Base-by-base conservation (phyloP, 371 early-diverging fungal genomes). In the Basidiobolus heterosporus region DNA sequence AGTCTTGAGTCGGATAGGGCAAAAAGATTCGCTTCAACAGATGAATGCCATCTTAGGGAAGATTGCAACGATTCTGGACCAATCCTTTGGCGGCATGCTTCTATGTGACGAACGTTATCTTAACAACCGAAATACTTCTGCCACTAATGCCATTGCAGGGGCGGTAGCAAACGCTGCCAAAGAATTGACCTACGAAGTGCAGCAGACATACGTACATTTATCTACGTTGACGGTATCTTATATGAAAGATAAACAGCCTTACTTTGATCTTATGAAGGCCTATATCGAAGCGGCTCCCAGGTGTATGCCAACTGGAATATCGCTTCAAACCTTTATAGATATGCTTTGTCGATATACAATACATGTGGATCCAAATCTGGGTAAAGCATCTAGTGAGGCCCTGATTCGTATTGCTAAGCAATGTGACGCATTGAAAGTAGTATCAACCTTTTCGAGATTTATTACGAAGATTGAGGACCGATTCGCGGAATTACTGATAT, bases 321-420 rank as follows among this genome's bases (percentile, higher is more conserved):
- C 67, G 0, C 57, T 77, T n/a, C 57, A 65, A 15, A 66, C 60
- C 24, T 43, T 90, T 0, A 70, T 90, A 0, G 92, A 91, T 38
- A 78, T 85, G 58, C 53, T 91, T 15, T 65, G 80, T 20, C 66
- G 80, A 30, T 88, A 84, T 46, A 71, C 80, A 0, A 70, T 86
- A 1, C 90, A 89, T 60, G 74, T 78, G 11, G 91, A 94, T 59
- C 82, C 84, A 16, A 64, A 78, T 42, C 58, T 94, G n/a, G 66
- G 84, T 44, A 58, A 64, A 18, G 67, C 81, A 8, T 70, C 88
- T 24, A 61, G 72, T 20, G 62, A 68, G 41, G 80, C 82, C 1
- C 57, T 85, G 44, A 47, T 71, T 42, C 63, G 88, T 3, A 71
- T 84, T n/a, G 75, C 80, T 0, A 51, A 62, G 7, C 78, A 79